Conservation (phyloP, 352 stramenopile genomes). For the Elongisporangium prolatum region DNA sequence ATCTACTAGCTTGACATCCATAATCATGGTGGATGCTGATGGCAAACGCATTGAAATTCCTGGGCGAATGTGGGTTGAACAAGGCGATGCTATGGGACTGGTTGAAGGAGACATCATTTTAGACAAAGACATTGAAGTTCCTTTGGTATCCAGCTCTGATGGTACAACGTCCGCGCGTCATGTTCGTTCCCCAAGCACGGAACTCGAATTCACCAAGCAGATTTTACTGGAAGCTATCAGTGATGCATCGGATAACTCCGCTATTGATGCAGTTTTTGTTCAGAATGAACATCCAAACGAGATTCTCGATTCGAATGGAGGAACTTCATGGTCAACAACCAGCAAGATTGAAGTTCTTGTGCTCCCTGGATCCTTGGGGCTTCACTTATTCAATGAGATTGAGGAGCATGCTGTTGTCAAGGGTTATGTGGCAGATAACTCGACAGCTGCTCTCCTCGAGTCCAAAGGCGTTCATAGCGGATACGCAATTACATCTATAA, state of each 20-base stretch:
- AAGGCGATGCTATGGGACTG: not conserved
- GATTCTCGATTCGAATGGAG: not conserved
- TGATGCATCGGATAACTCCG: constrained; percentile 1
- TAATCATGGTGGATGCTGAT: constrained; percentile 54
- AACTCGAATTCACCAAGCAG: constrained; percentile 28
- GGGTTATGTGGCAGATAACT: constrained; percentile 44
- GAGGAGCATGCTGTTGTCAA: constrained; percentile 50
- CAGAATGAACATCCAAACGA: constrained; percentile 7
- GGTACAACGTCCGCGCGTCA: constrained; percentile 3
- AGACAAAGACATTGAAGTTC: constrained; percentile 9
- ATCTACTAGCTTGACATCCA: constrained; percentile 35
- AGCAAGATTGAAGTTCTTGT: constrained; percentile 34
- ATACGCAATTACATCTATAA: constrained; percentile 45
- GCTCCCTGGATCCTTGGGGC: constrained; percentile 39
- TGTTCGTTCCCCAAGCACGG: constrained; percentile 5
- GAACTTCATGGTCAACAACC: constrained; percentile 13
- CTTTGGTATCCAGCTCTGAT: not conserved
- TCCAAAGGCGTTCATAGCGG: constrained; percentile 26
- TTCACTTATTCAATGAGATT: constrained; percentile 57
- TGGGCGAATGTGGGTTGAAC: constrained; percentile 30
- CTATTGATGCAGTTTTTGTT: constrained; percentile 9
- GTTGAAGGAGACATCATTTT: not conserved
- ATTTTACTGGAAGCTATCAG: constrained; percentile 18
- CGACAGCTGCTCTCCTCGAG: constrained; percentile 28
- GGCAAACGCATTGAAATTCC: constrained; percentile 39